These are phyloP conservation scores for Rubia balearica DNA, from an alignment of 305 asterid genomes.

Conservation along the genomic window DNA sequence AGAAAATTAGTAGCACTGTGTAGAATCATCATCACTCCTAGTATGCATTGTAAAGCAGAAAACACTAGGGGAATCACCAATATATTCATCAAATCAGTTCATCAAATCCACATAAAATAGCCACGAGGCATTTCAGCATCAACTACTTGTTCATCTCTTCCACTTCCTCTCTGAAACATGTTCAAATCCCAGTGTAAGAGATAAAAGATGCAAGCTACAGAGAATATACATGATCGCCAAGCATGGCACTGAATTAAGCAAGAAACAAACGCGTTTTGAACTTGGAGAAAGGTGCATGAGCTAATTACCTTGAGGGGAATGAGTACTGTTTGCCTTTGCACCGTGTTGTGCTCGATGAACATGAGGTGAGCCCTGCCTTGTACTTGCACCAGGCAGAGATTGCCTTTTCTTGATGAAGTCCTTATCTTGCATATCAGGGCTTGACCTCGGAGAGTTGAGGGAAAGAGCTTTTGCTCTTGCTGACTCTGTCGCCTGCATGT, in stretches of 20 bases:
- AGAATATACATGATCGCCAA: too few species aligned
- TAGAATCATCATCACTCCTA: not conserved
- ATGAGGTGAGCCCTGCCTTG: slow-evolving; percentile 84
- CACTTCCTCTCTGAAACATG: slow-evolving; percentile 64
- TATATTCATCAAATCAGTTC: slow-evolving; percentile 10
- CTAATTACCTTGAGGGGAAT: slow-evolving; percentile 77
- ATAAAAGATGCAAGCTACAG: not conserved
- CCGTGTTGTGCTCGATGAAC: slow-evolving; percentile 67
- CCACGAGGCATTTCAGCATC: slow-evolving; percentile 5
- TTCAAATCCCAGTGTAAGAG: slow-evolving; percentile 10
- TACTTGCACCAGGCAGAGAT: slow-evolving; percentile 63
- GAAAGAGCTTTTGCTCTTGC: slow-evolving; percentile 87
- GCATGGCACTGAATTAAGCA: not conserved
- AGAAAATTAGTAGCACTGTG: not conserved
- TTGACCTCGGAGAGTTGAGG: slow-evolving; percentile 76
- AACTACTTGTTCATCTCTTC: slow-evolving; percentile 42
- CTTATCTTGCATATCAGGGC: slow-evolving; percentile 85
- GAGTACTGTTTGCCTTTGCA: slow-evolving; percentile 55
- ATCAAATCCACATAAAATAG: not conserved
- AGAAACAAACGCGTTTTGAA: not conserved
- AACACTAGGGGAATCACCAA: slow-evolving; percentile 11
- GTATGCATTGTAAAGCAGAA: not conserved
- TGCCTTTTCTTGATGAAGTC: slow-evolving; percentile 71
- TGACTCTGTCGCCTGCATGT: slow-evolving; percentile 98
- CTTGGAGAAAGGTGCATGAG: slow-evolving; percentile 8